Base-by-base conservation (phyloP, 495 filamentous ascomycete genomes). In the Parmelia sp. region DNA sequence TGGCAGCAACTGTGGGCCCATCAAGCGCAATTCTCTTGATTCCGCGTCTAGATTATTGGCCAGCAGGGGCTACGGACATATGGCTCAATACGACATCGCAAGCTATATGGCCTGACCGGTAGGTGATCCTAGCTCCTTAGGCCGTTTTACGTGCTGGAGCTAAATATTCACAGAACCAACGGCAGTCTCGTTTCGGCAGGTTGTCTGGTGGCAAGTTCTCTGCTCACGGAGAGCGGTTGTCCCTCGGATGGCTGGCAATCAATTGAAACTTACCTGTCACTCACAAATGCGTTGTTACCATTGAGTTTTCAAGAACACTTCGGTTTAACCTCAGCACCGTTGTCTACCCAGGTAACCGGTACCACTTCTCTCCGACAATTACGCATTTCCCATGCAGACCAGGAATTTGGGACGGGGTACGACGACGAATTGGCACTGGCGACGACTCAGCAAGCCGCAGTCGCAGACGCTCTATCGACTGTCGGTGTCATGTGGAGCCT, bases 31-130 rank as follows among this genome's bases (percentile, higher is more conserved):
- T 70, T 40, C 45, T 69, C 19, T 63, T 73, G 23, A 63, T 68
- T 19, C 70, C 68, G 5, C 45, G 58, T n/a, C 36, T 65, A 14
- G 62, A 62, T 15, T 64, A 66, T 37, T 71, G 67, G 69, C 69
- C 67, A 4, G 71, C 63, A 29, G 71, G 71, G 3, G 61, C 56
- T 11, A 73, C 69, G 0, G 27, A 64, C 21, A 69, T 73, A 45
- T 73, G 71, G 69, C 47, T 71, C 4, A 73, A 73, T 59, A 58
- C 62, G 17, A 73, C 69, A n/a, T 29, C 47, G 23, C 58, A 69
- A 19, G 60, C 67, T 23, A 33, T 72, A 6, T 72, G 45, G 68
- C 56, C 56, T 36, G 14, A 58, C 5, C 56, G 56, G 56, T 58
- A 15, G 23, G 21, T n/a, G 9, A 25, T 2, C 7, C 11, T n/a